Base-by-base conservation (phyloP, 2,329 filamentous ascomycete species). In the Ceratocystis variospora region DNA sequence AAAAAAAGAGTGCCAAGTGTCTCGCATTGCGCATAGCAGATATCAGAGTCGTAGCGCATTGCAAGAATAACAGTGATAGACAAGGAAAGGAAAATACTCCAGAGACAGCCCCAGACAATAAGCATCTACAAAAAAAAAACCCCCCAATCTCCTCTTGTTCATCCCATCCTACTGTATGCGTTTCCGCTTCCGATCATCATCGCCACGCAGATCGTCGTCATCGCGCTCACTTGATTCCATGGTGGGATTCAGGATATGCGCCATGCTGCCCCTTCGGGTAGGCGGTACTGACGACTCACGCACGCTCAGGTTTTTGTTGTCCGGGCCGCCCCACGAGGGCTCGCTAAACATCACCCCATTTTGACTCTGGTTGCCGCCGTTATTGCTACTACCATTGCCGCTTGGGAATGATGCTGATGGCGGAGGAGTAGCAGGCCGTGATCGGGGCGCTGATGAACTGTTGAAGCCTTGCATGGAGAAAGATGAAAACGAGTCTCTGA, bases 181-280 rank as follows among this genome's bases (percentile, higher is more conserved):
- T 74, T 86, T 86, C 67, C 84, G 78, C 73, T 87, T 87, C 57
- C 82, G 77, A 70, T 84, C 82, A 10, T 83, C 81, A 25, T 85
- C 81, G 25, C 79, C 81, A 41, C 81, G 75, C 0, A 81, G 81
- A 66, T 83, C 82, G 66, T 84, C 82, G 33, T 83, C 80, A 5
- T 81, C 79, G 46, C 80, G 76, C 72, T 83, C 82, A 12, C 63
- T 46, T 5, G 77, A 77, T 22, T 79, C 83, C 64, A 83, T 81
- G 28, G 81, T 81, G 0, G 82, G 82, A 70, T 85, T 85, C n/a
- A 85, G 75, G 19, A 85, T 85, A 68, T 85, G 82, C 0, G 82
- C 82, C 81, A 85, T 84, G 73, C 82, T 85, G 28, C 82, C 81
- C 62, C 82, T 75, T 59, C 82, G 75, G 0, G 82, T 85, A 0